A percentile compares a stretch with the other conserved stretches of the same genome.
These are phyloP conservation scores for Mucuna pruriens DNA, from an alignment of 306 rosid genomes.

Conservation along the genomic window DNA sequence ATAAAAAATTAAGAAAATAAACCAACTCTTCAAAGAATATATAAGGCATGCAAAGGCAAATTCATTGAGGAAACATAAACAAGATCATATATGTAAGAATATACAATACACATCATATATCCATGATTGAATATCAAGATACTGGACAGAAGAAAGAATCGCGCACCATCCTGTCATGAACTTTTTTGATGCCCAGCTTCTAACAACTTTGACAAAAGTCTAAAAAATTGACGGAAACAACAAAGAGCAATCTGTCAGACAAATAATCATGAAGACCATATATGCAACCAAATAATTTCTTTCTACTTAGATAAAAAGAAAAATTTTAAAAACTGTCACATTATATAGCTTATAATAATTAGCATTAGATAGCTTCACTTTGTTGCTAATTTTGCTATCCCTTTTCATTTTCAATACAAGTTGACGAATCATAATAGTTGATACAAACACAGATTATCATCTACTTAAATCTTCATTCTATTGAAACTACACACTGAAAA, in stretches of 20 bases:
- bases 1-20: not conserved
- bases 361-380: not conserved
- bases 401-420: not conserved
- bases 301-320: not conserved
- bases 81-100: conserved; percentile 12
- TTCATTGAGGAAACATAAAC: not conserved
- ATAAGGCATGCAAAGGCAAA: not conserved
- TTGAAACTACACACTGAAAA: not conserved
- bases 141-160: conserved; percentile 33
- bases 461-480: not conserved
- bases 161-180: conserved; percentile 91
- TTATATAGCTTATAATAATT: not conserved
- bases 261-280: not conserved
- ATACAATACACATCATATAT: not conserved
- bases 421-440: not conserved
- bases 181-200: conserved; percentile 93
- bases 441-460: not conserved
- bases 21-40: not conserved
- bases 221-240: conserved; percentile 47
- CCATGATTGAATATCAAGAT: conserved; percentile 8
- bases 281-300: not conserved
- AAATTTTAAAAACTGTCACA: not conserved
- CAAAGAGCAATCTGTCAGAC: conserved; percentile 33
- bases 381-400: not conserved
- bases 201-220: conserved; percentile 78